Percentiles rank a stretch among this genome's conserved stretches.
phyloP scores from a whole-genome alignment of 2,329 filamentous ascomycete species.

The Alternaria atra region DNA sequence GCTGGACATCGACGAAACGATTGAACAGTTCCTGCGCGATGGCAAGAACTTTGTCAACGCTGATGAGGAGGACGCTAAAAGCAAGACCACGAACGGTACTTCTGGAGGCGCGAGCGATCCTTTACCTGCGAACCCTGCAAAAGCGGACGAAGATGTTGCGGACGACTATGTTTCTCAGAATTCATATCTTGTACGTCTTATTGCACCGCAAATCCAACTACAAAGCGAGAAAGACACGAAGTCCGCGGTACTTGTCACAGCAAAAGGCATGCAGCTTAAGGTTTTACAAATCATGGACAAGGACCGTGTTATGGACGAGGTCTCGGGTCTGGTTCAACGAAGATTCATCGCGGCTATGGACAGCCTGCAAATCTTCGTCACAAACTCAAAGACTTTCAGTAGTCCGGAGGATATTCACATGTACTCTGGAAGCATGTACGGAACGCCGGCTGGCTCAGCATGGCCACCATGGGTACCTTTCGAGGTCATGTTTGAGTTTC shows the following conservation, averaged over 20 bases:
- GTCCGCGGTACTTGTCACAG: constrained; percentile 93
- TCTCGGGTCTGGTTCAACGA: constrained; percentile 93
- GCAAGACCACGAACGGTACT: constrained; percentile 1
- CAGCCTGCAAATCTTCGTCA: constrained; percentile 97
- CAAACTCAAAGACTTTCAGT: constrained; percentile 88
- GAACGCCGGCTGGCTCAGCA: constrained; percentile 80
- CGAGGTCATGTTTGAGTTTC: constrained; percentile 98
- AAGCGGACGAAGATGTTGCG: constrained; percentile 69
- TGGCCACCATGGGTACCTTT: constrained; percentile 99
- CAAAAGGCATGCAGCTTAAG: constrained; percentile 98
- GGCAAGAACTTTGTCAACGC: constrained; percentile 82
- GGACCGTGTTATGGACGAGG: constrained; percentile 86
- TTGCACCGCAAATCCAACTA: constrained; percentile 96
- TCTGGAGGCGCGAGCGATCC: constrained; percentile 15
- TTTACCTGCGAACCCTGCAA: constrained; percentile 27
- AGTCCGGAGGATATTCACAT: constrained; percentile 83
- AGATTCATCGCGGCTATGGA: constrained; percentile 96
- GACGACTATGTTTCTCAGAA: constrained; percentile 90
- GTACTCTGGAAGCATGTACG: constrained; percentile 94
- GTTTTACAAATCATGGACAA: constrained; percentile 99
- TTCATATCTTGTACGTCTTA: constrained; percentile 92
- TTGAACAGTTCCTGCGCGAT: constrained; percentile 85
- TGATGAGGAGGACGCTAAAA: constrained; percentile 62
- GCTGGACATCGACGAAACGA: constrained; percentile 80
- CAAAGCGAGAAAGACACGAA: constrained; percentile 98